Conservation (phyloP, 2,329 filamentous ascomycete species). For the Monosporascus ibericus region DNA sequence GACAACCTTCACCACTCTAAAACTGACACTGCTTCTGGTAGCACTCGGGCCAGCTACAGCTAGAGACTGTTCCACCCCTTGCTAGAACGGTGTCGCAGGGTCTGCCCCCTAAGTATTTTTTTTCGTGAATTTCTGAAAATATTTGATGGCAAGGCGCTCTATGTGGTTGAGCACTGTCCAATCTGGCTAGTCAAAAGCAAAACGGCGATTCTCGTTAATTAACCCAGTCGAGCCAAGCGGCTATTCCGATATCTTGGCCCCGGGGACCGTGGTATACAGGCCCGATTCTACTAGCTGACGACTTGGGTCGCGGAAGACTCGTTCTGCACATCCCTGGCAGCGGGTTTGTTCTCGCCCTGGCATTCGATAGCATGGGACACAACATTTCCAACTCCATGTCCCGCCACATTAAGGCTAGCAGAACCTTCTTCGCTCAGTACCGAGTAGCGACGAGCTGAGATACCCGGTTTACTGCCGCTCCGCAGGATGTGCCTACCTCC, state of each 20-base stretch:
- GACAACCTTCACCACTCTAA: background rate
- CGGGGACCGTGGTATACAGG: constrained; percentile 10
- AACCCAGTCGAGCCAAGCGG: constrained; percentile 1
- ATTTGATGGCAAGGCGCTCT: background rate
- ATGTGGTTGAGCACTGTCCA: background rate
- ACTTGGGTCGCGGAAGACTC: constrained; percentile 6
- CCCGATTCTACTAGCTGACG: background rate
- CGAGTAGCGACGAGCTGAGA: constrained; percentile 3
- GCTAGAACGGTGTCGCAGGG: constrained; percentile 7
- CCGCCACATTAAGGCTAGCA: constrained; percentile 4
- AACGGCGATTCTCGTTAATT: constrained; percentile 1
- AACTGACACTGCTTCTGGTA: background rate
- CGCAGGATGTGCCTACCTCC: constrained; percentile 14
- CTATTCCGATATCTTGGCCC: background rate
- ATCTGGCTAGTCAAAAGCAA: constrained; percentile 4
- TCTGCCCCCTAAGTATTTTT: constrained; percentile 3
- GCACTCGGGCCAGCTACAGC: constrained; percentile 3
- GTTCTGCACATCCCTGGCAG: constrained; percentile 15
- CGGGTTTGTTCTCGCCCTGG: constrained; percentile 14
- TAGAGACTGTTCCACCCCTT: constrained; percentile 3
- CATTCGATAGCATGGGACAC: constrained; percentile 3
- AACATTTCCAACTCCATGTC: constrained; percentile 4
- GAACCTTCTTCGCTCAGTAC: constrained; percentile 13
- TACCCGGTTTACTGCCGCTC: constrained; percentile 14
- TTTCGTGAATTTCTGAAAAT: background rate